Base-by-base conservation (phyloP, 1,139 yeast genomes). In the Kodamaea arcana region DNA sequence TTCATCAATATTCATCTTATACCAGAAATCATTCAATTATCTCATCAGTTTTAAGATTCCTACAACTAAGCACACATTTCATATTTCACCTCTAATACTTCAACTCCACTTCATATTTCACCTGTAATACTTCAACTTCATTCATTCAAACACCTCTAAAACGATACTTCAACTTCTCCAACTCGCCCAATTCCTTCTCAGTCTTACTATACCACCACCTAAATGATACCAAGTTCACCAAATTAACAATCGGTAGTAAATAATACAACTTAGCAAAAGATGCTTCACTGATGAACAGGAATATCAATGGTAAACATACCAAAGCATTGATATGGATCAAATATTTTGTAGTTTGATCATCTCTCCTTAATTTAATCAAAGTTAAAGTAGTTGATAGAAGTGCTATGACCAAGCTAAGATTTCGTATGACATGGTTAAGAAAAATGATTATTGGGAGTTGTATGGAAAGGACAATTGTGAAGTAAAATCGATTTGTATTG, bases 61-160 rank as follows among this genome's bases (percentile, higher is more conserved):
- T n/a, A n/a, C n/a, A n/a, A n/a, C n/a, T n/a, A n/a, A n/a, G n/a
- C n/a, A n/a, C n/a, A n/a, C n/a, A n/a, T n/a, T n/a, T n/a, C n/a
- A n/a, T n/a, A n/a, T n/a, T n/a, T n/a, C n/a, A n/a, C n/a, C n/a
- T n/a, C n/a, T n/a, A n/a, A n/a, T n/a, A n/a, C n/a, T n/a, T n/a
- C n/a, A n/a, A n/a, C n/a, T n/a, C n/a, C n/a, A n/a, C n/a, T n/a
- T n/a, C n/a, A n/a, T n/a, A n/a, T n/a, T n/a, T n/a, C n/a, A n/a
- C n/a, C n/a, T n/a, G n/a, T n/a, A n/a, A n/a, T n/a, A n/a, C n/a
- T 21, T 21, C 24, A 21, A 18, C n/a, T n/a, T n/a, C n/a, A n/a
- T n/a, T n/a, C n/a, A n/a, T 12, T 31, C 29, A 46, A 7, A 43
- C 50, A 23, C 40, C 37, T 31, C 45, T 45, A 34, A 34, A 46